Percentiles rank a stretch among this genome's conserved stretches.
Evolutionary conservation across 768 basidiomycete species (phyloP).

Genomic region (Gloeopeniophorella convolvens): DNA sequence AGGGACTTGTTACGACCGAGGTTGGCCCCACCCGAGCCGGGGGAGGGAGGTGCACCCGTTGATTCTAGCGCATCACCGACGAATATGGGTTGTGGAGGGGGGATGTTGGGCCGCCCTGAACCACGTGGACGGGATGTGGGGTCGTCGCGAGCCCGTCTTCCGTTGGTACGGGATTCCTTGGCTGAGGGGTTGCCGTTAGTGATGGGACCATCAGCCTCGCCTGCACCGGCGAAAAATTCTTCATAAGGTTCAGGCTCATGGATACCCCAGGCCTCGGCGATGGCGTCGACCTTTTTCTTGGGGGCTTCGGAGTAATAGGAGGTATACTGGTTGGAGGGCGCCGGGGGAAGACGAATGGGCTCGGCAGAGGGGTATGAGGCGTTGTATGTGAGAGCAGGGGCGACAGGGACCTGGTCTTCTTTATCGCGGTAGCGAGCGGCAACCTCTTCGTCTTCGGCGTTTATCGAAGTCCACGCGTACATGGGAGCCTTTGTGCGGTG

Average conservation of each 20-base stretch:
- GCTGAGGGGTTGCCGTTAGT: constrained; percentile 30
- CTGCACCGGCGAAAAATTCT: constrained; percentile 82
- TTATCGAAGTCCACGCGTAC: constrained; percentile 57
- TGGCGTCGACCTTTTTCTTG: constrained; percentile 83
- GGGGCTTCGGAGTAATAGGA: constrained; percentile 42
- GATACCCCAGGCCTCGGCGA: constrained; percentile 91
- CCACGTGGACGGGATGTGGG: constrained; percentile 26
- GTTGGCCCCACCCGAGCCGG: constrained; percentile 34
- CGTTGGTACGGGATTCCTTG: constrained; percentile 17
- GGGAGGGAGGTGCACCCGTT: constrained; percentile 35
- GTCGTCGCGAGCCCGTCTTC: constrained; percentile 40
- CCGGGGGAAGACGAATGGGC: constrained; percentile 4
- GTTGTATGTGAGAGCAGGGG: constrained; percentile 26
- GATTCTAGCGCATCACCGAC: constrained; percentile 28
- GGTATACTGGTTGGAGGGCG: not conserved
- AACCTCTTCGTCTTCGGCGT: constrained; percentile 35
- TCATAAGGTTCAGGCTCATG: constrained; percentile 90
- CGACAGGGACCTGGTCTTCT: constrained; percentile 12
- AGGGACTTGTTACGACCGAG: constrained; percentile 75
- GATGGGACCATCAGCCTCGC: constrained; percentile 48
- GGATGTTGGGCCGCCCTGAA: constrained; percentile 48
- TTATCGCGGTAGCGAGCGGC: constrained; percentile 28
- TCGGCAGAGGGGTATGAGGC: constrained; percentile 44
- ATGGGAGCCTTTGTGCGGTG: constrained; percentile 76
- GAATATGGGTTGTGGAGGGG: constrained; percentile 81